A percentile compares a stretch with the other conserved stretches of the same genome.
These are phyloP conservation scores for Lachnellula subtilissima DNA, from an alignment of 2,329 filamentous ascomycete species.

Conservation along the genomic window DNA sequence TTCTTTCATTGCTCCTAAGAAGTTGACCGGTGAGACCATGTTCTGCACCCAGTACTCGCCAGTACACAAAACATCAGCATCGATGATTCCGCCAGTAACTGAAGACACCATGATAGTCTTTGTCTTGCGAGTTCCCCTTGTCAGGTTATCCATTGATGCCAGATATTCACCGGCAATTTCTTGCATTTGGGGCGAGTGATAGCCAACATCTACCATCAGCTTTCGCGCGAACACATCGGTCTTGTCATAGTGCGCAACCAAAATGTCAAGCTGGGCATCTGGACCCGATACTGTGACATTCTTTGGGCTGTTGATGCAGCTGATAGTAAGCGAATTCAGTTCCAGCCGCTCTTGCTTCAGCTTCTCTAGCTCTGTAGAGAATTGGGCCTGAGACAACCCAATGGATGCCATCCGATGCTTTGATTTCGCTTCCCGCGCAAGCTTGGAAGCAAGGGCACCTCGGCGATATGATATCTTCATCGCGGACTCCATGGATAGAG, in stretches of 20 bases:
- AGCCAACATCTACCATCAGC: constrained; percentile 20
- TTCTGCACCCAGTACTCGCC: constrained; percentile 41
- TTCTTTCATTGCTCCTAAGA: constrained; percentile 14
- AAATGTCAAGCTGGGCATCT: constrained; percentile 5
- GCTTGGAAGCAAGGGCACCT: constrained; percentile 4
- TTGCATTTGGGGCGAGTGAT: constrained; percentile 31
- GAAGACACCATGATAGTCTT: neutral
- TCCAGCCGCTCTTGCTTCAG: neutral
- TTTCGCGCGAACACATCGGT: constrained; percentile 13
- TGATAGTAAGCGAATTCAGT: neutral
- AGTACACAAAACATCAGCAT: neutral
- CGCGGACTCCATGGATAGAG: constrained; percentile 29
- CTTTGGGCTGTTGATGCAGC: constrained; percentile 21
- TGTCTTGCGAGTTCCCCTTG: too few species aligned
- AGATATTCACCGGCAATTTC: constrained; percentile 20
- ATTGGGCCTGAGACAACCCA: constrained; percentile 22
- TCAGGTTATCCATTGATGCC: neutral
- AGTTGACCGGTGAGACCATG: constrained; percentile 40
- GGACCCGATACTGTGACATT: constrained; percentile 25
- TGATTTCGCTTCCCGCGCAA: neutral
- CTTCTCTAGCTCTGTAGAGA: neutral
- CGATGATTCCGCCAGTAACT: neutral
- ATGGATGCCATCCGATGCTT: constrained; percentile 41
- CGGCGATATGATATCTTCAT: constrained; percentile 41
- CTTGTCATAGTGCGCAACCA: neutral